Conservation (phyloP, 352 stramenopile species). For the Pythium plurisporium region DNA sequence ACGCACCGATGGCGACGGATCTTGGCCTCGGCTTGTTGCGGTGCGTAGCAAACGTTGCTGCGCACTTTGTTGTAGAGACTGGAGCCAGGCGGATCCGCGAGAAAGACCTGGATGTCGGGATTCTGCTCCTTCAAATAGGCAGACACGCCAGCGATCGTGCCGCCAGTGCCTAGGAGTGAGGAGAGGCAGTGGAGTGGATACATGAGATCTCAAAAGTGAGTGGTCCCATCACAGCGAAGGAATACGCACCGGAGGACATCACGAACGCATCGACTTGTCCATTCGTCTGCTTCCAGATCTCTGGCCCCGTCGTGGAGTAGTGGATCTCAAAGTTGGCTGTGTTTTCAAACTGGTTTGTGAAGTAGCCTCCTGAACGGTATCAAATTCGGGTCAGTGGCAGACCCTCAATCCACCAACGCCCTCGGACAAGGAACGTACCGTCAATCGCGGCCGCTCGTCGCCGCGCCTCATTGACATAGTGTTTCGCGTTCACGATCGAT, state of each 20-base stretch:
- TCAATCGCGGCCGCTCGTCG: slow-evolving; percentile 75
- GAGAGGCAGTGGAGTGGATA: background rate
- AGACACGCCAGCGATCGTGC: slow-evolving; percentile 96
- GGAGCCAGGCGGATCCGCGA: slow-evolving; percentile 96
- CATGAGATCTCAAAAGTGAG: too few species aligned
- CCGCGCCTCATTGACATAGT: slow-evolving; percentile 97
- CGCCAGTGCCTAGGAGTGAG: slow-evolving; percentile 84
- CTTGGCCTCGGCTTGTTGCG: slow-evolving; percentile 91
- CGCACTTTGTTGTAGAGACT: slow-evolving; percentile 95
- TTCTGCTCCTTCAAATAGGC: slow-evolving; percentile 91
- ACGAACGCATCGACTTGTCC: slow-evolving; percentile 95
- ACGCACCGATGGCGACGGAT: slow-evolving; percentile 86
- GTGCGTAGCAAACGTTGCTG: slow-evolving; percentile 95
- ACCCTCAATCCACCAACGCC: too few species aligned
- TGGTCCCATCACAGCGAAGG: too few species aligned
- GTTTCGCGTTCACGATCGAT: slow-evolving; percentile 96
- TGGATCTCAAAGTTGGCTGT: slow-evolving; percentile 94
- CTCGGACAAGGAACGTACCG: slow-evolving; percentile 34
- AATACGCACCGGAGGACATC: slow-evolving; percentile 90
- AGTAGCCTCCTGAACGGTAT: slow-evolving; percentile 76
- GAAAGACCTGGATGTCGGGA: slow-evolving; percentile 83
- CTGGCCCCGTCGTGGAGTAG: slow-evolving; percentile 91
- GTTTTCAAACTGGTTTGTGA: slow-evolving; percentile 99
- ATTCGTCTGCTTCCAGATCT: slow-evolving; percentile 94
- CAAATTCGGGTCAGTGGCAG: too few species aligned